phyloP scores from a whole-genome alignment of 2,329 filamentous ascomycete species.

The Monilinia laxa region DNA sequence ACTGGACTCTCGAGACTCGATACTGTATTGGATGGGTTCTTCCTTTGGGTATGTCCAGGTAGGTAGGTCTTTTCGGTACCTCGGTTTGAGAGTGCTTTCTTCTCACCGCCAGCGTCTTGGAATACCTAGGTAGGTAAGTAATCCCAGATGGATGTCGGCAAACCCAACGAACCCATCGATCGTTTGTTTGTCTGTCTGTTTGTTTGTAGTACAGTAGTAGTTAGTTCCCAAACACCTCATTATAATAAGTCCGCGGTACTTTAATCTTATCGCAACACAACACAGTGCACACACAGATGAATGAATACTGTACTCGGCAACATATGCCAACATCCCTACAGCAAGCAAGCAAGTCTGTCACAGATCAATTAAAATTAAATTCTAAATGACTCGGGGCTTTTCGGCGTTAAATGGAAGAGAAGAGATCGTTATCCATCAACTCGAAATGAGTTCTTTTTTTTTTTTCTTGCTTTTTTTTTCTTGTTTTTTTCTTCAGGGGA shows the following conservation, averaged over 20 bases:
- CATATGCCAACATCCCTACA: too few species aligned
- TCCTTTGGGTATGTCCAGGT: background rate
- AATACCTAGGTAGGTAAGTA: background rate
- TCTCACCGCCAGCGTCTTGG: background rate
- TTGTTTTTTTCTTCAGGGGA: background rate
- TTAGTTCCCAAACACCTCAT: background rate
- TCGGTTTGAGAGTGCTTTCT: background rate
- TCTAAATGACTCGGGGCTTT: background rate
- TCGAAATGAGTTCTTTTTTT: conserved; percentile 7
- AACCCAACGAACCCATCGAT: background rate
- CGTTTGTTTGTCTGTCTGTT: background rate
- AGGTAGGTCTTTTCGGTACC: background rate
- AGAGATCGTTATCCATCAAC: conserved; percentile 14
- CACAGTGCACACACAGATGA: too few species aligned
- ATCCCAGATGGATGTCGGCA: background rate
- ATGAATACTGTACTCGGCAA: too few species aligned
- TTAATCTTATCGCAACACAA: background rate
- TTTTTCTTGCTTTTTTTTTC: background rate
- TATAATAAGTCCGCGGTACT: background rate
- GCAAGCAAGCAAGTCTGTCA: too few species aligned
- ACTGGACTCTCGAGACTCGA: background rate
- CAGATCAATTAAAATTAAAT: background rate
- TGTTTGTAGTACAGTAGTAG: background rate
- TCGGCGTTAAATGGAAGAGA: background rate
- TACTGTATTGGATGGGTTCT: background rate